Evolutionary conservation across 768 basidiomycete species (phyloP).

Genomic region (Boletus reticulatus): DNA sequence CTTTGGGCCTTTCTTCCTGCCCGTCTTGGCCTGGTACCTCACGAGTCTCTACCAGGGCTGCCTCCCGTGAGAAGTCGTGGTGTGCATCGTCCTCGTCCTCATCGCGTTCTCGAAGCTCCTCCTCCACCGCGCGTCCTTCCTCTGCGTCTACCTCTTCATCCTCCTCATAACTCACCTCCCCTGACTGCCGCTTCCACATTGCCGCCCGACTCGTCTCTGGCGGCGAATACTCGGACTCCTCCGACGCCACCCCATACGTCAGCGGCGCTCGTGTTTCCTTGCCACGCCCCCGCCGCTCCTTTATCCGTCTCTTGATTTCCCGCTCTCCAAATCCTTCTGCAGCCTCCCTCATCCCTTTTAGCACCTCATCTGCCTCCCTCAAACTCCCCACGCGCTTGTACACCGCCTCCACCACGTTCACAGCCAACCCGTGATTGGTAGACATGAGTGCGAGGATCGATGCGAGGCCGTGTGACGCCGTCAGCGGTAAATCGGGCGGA

Average conservation of each 20-base stretch:
- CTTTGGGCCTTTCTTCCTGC: not conserved
- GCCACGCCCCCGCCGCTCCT: too few species aligned
- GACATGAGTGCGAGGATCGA: constrained; percentile 40
- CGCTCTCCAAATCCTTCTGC: constrained; percentile 30
- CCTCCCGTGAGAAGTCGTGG: constrained; percentile 10
- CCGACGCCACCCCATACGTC: constrained; percentile 10
- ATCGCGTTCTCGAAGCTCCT: not conserved
- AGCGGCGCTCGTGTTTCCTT: not conserved
- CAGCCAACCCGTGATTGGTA: constrained; percentile 42
- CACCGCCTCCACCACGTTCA: constrained; percentile 40
- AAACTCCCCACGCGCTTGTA: constrained; percentile 36
- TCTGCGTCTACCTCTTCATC: not conserved
- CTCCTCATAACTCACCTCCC: not conserved
- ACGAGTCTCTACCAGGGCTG: not conserved
- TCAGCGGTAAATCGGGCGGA: constrained; percentile 13
- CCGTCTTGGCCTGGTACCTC: not conserved
- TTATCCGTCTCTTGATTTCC: constrained; percentile 8
- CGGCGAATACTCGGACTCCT: constrained; percentile 24
- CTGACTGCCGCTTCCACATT: constrained; percentile 21
- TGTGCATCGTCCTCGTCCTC: not conserved
- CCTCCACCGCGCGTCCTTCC: constrained; percentile 12
- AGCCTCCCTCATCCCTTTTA: constrained; percentile 37
- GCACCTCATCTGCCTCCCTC: constrained; percentile 36
- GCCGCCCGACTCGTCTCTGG: constrained; percentile 29
- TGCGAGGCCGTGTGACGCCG: constrained; percentile 28